phyloP scores from a whole-genome alignment of 2,329 filamentous ascomycete species.

The Nemania sp. region DNA sequence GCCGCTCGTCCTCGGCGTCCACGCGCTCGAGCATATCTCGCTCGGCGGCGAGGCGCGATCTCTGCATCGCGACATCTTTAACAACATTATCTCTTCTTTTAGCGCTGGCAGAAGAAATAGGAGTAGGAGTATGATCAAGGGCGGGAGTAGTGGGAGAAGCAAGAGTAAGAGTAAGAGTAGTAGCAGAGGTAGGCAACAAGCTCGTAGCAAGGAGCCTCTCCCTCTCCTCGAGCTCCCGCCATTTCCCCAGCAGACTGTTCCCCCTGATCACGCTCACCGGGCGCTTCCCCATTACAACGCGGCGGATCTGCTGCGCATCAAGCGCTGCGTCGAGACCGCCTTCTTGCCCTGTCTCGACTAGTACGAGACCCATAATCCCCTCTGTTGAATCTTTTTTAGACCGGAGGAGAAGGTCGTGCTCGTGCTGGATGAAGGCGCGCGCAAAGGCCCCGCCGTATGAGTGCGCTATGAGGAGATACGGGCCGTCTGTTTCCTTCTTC shows the following conservation, averaged over 20 bases:
- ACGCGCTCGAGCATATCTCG: slow-evolving; percentile 27
- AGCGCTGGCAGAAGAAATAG: no score
- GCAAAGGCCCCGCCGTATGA: slow-evolving; percentile 40
- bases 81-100: no score
- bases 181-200: no score
- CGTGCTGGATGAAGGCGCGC: slow-evolving; percentile 31
- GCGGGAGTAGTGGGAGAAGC: no score
- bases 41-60: slow-evolving; percentile 9
- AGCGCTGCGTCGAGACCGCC: slow-evolving; percentile 31
- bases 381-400: background rate
- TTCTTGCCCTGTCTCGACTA: slow-evolving; percentile 39
- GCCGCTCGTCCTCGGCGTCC: slow-evolving; percentile 33
- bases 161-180: no score
- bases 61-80: slow-evolving; percentile 5
- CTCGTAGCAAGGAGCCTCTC: no score
- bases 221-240: slow-evolving; percentile 26
- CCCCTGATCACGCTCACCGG: slow-evolving; percentile 35
- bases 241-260: slow-evolving; percentile 31
- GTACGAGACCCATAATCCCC: slow-evolving; percentile 31
- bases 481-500: slow-evolving; percentile 8
- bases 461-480: slow-evolving; percentile 37
- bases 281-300: slow-evolving; percentile 25
- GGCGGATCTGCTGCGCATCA: slow-evolving; percentile 29
- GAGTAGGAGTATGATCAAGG: no score
- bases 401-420: background rate